Evolutionary conservation across 129 eudicot genomes (phyloP).

Genomic region (Scalesia atractyloides): DNA sequence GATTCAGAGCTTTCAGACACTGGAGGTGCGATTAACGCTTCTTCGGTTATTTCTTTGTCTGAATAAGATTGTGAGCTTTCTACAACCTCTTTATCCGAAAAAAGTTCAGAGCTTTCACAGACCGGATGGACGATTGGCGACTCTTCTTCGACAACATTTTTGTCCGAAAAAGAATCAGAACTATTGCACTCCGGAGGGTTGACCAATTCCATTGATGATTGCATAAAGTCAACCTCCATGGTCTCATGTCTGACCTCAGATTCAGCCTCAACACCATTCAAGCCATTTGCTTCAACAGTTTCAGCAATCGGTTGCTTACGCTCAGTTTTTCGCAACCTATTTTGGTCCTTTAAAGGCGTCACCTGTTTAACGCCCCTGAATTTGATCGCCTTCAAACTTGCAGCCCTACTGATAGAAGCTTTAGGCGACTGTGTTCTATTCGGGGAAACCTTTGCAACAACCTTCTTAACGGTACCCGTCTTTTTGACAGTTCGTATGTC

Average conservation of each 20-base stretch:
- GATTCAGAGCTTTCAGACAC: constrained; percentile 34
- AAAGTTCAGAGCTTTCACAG: constrained; percentile 4
- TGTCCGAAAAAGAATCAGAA: constrained; percentile 15
- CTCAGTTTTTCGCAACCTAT: constrained; percentile 30
- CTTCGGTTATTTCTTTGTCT: constrained; percentile 21
- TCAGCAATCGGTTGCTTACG: constrained; percentile 26
- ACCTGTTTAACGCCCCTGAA: constrained; percentile 28
- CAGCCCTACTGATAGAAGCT: constrained; percentile 32
- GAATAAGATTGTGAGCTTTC: constrained; percentile 37
- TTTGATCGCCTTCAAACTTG: constrained; percentile 40
- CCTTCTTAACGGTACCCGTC: constrained; percentile 35
- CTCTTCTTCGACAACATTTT: constrained; percentile 20
- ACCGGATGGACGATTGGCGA: not conserved
- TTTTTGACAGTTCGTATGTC: constrained; percentile 26
- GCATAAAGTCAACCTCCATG: constrained; percentile 12
- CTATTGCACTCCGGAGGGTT: constrained; percentile 9
- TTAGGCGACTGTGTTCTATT: constrained; percentile 33
- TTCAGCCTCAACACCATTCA: constrained; percentile 41
- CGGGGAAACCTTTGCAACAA: constrained; percentile 17
- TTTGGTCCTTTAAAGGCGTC: constrained; percentile 49
- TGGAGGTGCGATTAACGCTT: constrained; percentile 15
- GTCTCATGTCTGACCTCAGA: constrained; percentile 23
- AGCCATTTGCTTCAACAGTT: constrained; percentile 44
- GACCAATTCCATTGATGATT: constrained; percentile 9
- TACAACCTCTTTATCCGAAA: constrained; percentile 17